These are phyloP conservation scores for Aspergillus ibericus DNA, from an alignment of 2,329 filamentous ascomycete genomes.

Conservation along the genomic window DNA sequence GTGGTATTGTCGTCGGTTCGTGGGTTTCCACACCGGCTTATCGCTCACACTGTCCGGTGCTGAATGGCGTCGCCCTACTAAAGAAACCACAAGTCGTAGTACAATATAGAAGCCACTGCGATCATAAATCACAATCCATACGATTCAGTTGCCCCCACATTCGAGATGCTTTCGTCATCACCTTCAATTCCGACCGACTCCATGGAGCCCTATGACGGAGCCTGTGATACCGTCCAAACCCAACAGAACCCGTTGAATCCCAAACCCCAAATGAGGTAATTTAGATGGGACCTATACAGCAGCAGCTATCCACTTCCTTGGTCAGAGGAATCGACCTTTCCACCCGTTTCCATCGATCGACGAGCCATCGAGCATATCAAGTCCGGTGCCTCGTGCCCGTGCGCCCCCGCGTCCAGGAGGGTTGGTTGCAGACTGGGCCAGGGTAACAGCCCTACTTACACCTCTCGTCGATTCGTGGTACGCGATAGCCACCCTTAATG, in stretches of 20 bases:
- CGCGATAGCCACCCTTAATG: constrained; percentile 16
- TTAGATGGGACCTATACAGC: not conserved
- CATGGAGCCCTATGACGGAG: not conserved
- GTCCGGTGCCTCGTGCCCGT: constrained; percentile 14
- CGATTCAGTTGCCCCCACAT: not conserved
- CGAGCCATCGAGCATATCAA: constrained; percentile 16
- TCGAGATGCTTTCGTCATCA: not conserved
- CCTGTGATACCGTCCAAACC: constrained; percentile 4
- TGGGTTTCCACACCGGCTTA: not conserved
- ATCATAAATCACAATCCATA: not conserved
- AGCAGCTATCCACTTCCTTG: not conserved
- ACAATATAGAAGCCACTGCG: too few species aligned
- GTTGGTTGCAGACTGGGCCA: constrained; percentile 3
- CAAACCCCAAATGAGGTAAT: constrained; percentile 4
- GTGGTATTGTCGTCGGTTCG: not conserved
- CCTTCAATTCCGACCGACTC: not conserved
- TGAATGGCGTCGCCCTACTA: too few species aligned
- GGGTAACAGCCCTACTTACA: constrained; percentile 7
- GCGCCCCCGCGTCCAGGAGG: constrained; percentile 6
- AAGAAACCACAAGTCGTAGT: too few species aligned
- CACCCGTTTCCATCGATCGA: constrained; percentile 10
- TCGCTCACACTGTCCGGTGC: not conserved
- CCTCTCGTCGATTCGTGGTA: constrained; percentile 11
- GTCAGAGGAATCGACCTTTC: not conserved
- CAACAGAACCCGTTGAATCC: not conserved